Evolutionary conservation across 2,329 filamentous ascomycete species (phyloP).

Genomic region (Cladorrhinum sp.): DNA sequence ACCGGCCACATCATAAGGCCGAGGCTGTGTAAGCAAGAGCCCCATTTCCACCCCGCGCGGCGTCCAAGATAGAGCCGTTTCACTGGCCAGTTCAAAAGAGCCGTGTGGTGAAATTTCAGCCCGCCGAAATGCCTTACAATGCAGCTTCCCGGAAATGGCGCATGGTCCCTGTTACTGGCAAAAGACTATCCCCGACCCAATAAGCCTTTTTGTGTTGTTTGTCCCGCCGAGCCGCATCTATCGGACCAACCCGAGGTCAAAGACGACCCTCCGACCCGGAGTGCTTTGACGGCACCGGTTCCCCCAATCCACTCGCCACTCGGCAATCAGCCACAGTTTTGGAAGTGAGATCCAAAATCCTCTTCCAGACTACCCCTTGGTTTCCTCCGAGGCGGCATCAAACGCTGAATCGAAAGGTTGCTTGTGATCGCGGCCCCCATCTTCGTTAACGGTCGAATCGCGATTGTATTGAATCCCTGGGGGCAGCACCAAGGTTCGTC

Average conservation of each 20-base stretch:
- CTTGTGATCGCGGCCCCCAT: background rate
- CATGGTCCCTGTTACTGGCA: background rate
- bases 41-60: constrained; percentile 11
- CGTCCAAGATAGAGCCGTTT: background rate
- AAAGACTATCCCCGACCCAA: background rate
- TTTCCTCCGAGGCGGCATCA: background rate
- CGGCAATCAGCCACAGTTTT: background rate
- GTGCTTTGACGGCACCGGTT: background rate
- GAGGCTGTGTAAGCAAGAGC: constrained; percentile 17
- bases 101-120: constrained; percentile 13
- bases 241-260: background rate
- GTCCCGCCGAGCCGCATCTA: constrained; percentile 2
- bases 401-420: background rate
- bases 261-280: background rate
- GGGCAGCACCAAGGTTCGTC: background rate
- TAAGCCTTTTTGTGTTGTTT: background rate
- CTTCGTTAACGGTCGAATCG: background rate
- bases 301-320: background rate
- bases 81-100: constrained; percentile 10
- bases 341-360: background rate
- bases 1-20: constrained; percentile 18
- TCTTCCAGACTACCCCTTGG: background rate
- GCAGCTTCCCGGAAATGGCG: constrained; percentile 8
- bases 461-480: background rate
- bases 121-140: constrained; percentile 16